Conservation (phyloP, 176 grass and related monocot species). For the Themeda triandra region DNA sequence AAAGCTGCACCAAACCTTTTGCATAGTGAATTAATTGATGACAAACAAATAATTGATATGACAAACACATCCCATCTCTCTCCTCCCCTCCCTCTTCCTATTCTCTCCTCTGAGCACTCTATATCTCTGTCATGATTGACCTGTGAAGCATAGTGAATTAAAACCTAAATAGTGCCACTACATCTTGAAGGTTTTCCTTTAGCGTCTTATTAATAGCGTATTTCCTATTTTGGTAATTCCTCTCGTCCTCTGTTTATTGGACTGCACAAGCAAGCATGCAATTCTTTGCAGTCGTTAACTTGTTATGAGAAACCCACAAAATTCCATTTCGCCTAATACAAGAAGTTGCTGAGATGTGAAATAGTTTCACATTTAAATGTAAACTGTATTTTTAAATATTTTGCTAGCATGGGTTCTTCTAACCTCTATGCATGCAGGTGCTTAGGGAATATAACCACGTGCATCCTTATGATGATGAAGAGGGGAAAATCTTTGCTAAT, state of each 20-base stretch:
- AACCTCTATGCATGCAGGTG: conserved; percentile 44
- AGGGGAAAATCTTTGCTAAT: conserved; percentile 94
- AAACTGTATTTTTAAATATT: not conserved
- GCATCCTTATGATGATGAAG: conserved; percentile 92
- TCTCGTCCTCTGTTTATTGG: not conserved
- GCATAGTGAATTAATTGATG: too few species aligned
- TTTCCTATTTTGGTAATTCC: not conserved
- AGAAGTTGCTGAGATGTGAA: not conserved
- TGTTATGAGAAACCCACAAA: not conserved
- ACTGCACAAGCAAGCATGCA: not conserved
- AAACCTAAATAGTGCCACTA: not conserved
- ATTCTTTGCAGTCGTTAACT: not conserved
- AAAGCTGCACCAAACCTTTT: not conserved
- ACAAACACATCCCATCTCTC: not conserved
- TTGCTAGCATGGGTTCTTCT: not conserved
- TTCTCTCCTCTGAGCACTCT: not conserved
- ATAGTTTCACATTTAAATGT: conserved; percentile 12
- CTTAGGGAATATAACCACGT: conserved; percentile 98
- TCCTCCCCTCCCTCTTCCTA: not conserved
- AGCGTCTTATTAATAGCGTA: not conserved
- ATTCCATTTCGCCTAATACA: not conserved
- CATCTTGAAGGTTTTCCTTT: not conserved
- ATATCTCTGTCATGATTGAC: not conserved
- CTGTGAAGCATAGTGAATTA: not conserved
- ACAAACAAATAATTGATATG: not conserved